Conservation (phyloP, 345 rosid species). For the Mallotus nudiflorus region DNA sequence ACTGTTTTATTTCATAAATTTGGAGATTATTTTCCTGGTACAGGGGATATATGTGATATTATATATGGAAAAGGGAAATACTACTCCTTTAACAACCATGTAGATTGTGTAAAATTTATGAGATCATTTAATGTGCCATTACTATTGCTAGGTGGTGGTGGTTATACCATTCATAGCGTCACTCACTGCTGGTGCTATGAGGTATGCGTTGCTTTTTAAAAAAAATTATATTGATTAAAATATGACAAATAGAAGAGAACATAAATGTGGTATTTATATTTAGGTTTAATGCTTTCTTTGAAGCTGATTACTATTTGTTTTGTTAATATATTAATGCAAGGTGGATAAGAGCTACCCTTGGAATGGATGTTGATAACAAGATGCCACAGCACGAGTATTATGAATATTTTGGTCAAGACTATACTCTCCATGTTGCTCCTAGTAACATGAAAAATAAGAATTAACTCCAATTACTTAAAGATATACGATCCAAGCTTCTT, state of each 20-base stretch:
- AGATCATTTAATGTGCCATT: constrained; percentile 77
- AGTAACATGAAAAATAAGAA: constrained; percentile 73
- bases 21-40: constrained; percentile 71
- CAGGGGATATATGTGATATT: constrained; percentile 56
- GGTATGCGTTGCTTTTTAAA: constrained; percentile 28
- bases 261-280: background rate
- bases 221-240: background rate
- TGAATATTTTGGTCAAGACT: constrained; percentile 79
- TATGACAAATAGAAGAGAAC: background rate
- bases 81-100: constrained; percentile 72
- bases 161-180: constrained; percentile 71
- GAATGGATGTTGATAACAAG: constrained; percentile 69
- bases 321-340: constrained; percentile 12
- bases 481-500: constrained; percentile 76
- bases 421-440: constrained; percentile 68
- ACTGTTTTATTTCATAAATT: constrained; percentile 72
- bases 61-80: constrained; percentile 58
- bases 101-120: constrained; percentile 69
- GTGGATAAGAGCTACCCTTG: constrained; percentile 68
- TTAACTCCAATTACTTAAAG: constrained; percentile 69
- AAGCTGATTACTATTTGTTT: constrained; percentile 3
- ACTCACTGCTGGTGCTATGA: constrained; percentile 84
- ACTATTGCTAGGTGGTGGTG: constrained; percentile 69
- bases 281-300: background rate
- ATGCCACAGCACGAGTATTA: constrained; percentile 81